Base-by-base conservation (phyloP, 805 yeast species). In the Starmerella davenportii region DNA sequence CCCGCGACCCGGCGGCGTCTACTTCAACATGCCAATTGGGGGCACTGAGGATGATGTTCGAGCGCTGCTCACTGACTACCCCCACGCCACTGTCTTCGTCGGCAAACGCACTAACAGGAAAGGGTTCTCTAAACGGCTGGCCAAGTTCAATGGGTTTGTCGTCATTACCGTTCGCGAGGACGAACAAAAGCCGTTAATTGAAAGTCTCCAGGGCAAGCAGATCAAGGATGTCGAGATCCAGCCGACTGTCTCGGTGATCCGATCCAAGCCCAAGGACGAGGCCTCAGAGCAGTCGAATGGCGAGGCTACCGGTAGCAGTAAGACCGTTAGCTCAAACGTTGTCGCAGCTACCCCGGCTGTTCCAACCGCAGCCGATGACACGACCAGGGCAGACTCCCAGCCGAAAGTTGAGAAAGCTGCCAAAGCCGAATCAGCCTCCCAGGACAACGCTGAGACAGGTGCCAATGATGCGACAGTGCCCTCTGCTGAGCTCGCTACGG, bases 161-260 rank as follows among this genome's bases (percentile, higher is more conserved):
- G 25, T 76, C 52, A 70, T 74, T 45, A 69, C 68, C 46, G 72
- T 76, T 47, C 64, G 70, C 36, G 60, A 66, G 42, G 78, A 69
- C 36, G 65, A 66, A 34, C 93, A 81, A 51, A 59, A 68, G 51
- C 61, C 64, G 54, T 94, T 93, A n/a, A 70, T 80, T 43, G 72
- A 65, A 28, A 70, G 72, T 51, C 74, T 74, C 57, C 68, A 77
- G 46, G 92, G 82, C 38, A 66, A 65, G 51, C 68, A 65, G 38
- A 60, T 77, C 48, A 70, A 71, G 43, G 93, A 14, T 14, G 15
- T 29, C 15, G 15, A 7, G 78, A 37, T 70, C 79, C 56, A 65
- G 64, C 36, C 60, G 84, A 42, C 60, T 7, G 19, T 29, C 32
- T 29, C 32, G 5, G 32, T 29, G 16, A 29, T 14, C 28, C 11